phyloP scores from a whole-genome alignment of 2,329 filamentous ascomycete species.

The Hymenoscyphus linearis region DNA sequence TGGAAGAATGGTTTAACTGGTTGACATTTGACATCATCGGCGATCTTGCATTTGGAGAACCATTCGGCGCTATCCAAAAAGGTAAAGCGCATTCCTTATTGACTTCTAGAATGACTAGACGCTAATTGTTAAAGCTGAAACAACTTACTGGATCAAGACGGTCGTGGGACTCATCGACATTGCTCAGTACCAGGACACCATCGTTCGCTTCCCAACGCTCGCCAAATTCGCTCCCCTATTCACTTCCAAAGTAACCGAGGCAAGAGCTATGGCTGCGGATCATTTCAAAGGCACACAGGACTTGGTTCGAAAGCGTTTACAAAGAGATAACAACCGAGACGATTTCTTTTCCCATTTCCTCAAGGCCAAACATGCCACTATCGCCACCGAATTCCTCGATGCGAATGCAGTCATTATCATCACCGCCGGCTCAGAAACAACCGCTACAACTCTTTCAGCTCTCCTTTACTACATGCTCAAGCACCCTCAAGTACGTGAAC shows the following conservation, averaged over 20 bases:
- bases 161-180: background rate
- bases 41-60: background rate
- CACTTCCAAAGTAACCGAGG: background rate
- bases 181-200: background rate
- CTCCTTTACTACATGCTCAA: constrained; percentile 48
- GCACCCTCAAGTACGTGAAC: constrained; percentile 25
- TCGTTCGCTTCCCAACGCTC: background rate
- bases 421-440: constrained; percentile 31
- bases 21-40: constrained; percentile 6
- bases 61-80: background rate
- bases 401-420: constrained; percentile 31
- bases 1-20: constrained; percentile 1
- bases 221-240: background rate
- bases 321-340: background rate
- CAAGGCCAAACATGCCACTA: background rate
- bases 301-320: background rate
- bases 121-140: background rate
- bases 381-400: constrained; percentile 5
- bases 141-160: background rate
- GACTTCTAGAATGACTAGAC: background rate
- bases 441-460: constrained; percentile 27
- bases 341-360: constrained; percentile 8
- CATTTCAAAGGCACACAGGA: background rate
- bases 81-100: background rate
- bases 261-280: background rate